A percentile compares a stretch with the other conserved stretches of the same genome.
Conservation (phyloP, 2,329 filamentous ascomycete genomes). For the Tolypocladium cylindrosporum region DNA sequence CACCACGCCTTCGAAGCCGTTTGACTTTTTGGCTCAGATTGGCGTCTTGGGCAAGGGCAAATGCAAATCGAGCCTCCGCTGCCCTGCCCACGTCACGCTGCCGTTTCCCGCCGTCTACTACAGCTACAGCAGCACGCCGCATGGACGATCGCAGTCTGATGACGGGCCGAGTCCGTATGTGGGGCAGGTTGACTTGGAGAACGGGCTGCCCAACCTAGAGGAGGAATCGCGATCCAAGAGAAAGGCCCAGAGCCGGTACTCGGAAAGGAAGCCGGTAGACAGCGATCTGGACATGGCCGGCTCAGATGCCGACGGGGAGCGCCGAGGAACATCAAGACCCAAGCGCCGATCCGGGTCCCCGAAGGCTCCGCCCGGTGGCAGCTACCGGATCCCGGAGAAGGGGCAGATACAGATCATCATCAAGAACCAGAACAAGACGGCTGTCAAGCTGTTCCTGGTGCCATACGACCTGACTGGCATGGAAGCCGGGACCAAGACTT, state of each 20-base stretch:
- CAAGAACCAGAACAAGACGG: slow-evolving; percentile 97
- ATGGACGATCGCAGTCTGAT: slow-evolving; percentile 54
- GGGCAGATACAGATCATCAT: slow-evolving; percentile 95
- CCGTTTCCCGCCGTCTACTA: slow-evolving; percentile 95
- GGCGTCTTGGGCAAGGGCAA: slow-evolving; percentile 84
- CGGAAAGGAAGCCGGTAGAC: slow-evolving; percentile 24
- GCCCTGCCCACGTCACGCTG: slow-evolving; percentile 81
- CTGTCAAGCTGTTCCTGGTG: slow-evolving; percentile 89
- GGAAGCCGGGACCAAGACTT: slow-evolving; percentile 90
- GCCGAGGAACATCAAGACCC: slow-evolving; percentile 17
- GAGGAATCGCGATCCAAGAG: slow-evolving; percentile 36
- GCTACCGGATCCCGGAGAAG: slow-evolving; percentile 87
- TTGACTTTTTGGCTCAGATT: slow-evolving; percentile 91
- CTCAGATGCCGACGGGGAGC: slow-evolving; percentile 18
- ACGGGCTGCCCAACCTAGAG: slow-evolving; percentile 51
- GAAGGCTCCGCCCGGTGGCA: slow-evolving; percentile 67
- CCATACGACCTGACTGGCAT: slow-evolving; percentile 90
- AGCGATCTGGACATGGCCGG: slow-evolving; percentile 11
- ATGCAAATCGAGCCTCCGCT: slow-evolving; percentile 75
- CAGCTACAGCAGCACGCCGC: slow-evolving; percentile 65
- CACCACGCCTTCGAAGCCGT: slow-evolving; percentile 81
- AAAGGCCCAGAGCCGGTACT: slow-evolving; percentile 35
- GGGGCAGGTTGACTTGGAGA: slow-evolving; percentile 83
- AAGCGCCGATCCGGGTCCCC: slow-evolving; percentile 45
- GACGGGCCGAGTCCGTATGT: slow-evolving; percentile 95